Percentiles rank a stretch among this genome's conserved stretches.
These are phyloP conservation scores for Phoenix dactylifera DNA, from an alignment of 176 grass and related monocot species.

Conservation along the genomic window DNA sequence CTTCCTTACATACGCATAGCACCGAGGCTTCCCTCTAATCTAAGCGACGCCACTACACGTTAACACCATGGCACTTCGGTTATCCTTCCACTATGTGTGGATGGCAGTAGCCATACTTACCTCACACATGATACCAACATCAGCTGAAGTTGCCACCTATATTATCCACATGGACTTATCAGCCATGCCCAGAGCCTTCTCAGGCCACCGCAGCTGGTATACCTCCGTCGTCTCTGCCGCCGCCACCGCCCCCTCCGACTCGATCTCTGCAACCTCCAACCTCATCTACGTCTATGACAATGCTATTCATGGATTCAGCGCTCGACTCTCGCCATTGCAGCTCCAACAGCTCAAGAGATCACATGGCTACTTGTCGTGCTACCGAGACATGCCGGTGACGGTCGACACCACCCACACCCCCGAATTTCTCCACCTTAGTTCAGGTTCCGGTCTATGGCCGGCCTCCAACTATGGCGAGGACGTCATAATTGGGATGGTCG, in stretches of 20 bases:
- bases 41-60: too few species aligned
- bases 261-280: not conserved
- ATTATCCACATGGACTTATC: conserved; percentile 92
- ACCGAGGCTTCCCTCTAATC: too few species aligned
- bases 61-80: too few species aligned
- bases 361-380: conserved; percentile 50
- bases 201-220: conserved; percentile 51
- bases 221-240: conserved; percentile 28
- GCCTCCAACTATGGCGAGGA: conserved; percentile 31
- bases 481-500: conserved; percentile 72
- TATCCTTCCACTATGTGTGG: too few species aligned
- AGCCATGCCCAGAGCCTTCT: conserved; percentile 50
- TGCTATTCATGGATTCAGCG: conserved; percentile 59
- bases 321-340: conserved; percentile 22
- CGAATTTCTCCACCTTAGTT: conserved; percentile 52
- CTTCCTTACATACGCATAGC: too few species aligned
- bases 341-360: conserved; percentile 26
- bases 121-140: not conserved
- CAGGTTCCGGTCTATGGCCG: conserved; percentile 25
- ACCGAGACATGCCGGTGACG: conserved; percentile 35
- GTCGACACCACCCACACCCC: conserved; percentile 73
- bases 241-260: not conserved
- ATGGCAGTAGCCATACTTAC: too few species aligned
- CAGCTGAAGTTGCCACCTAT: conserved; percentile 25
- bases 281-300: conserved; percentile 59